These are phyloP conservation scores for Glonium stellatum DNA, from an alignment of 495 filamentous ascomycete species.

Conservation along the genomic window DNA sequence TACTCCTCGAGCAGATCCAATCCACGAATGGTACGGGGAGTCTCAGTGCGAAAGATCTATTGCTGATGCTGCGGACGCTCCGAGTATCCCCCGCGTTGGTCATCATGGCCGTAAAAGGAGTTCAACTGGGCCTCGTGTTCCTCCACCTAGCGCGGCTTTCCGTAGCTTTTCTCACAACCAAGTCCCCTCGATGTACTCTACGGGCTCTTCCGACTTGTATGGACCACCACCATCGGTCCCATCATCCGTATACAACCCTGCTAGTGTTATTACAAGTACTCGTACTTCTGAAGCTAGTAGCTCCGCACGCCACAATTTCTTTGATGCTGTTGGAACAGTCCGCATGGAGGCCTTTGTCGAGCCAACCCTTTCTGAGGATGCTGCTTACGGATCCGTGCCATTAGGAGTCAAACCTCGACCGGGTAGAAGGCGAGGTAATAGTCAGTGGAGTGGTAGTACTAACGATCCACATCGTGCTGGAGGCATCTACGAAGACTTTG, in stretches of 20 bases:
- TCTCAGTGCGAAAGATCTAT: constrained; percentile 17
- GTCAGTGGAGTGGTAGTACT: constrained; percentile 29
- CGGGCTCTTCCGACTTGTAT: constrained; percentile 30
- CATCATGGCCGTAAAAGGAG: constrained; percentile 74
- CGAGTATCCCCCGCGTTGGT: constrained; percentile 68
- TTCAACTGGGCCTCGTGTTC: constrained; percentile 65
- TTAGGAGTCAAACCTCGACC: constrained; percentile 6
- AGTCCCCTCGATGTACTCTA: constrained; percentile 34
- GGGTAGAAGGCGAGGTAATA: constrained; percentile 25
- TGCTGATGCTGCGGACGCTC: constrained; percentile 57
- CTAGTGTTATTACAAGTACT: constrained; percentile 20
- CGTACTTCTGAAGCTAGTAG: constrained; percentile 32
- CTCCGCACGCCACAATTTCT: constrained; percentile 49
- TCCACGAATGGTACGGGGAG: constrained; percentile 24
- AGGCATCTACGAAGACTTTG: constrained; percentile 26
- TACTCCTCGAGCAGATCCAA: constrained; percentile 28
- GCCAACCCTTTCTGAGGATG: constrained; percentile 37
- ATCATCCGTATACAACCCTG: constrained; percentile 29
- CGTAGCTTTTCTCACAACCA: constrained; percentile 66
- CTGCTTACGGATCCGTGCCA: not conserved
- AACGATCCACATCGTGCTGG: constrained; percentile 17
- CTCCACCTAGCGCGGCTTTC: constrained; percentile 53
- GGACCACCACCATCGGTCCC: constrained; percentile 26
- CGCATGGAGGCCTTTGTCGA: constrained; percentile 95
- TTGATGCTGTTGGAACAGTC: constrained; percentile 78